These are phyloP conservation scores for Amylocystis lapponica DNA, from an alignment of 768 basidiomycete genomes.

Conservation along the genomic window DNA sequence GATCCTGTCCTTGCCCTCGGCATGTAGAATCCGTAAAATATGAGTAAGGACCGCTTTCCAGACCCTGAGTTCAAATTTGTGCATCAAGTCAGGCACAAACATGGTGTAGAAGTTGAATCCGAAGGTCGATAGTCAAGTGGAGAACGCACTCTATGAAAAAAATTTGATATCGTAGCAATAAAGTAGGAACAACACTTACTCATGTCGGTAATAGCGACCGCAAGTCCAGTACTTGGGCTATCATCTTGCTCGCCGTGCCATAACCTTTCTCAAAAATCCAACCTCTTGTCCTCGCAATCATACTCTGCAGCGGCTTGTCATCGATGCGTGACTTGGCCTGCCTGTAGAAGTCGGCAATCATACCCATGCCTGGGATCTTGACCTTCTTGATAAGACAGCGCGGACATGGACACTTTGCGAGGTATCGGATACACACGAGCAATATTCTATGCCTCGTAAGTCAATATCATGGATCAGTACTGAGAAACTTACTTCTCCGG, in stretches of 20 bases:
- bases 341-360: not conserved
- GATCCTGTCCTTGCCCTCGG: conserved; percentile 1
- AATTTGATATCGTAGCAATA: not conserved
- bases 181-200: conserved; percentile 8
- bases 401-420: conserved; percentile 36
- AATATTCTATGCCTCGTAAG: conserved; percentile 24
- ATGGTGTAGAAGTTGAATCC: conserved; percentile 24
- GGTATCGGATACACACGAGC: conserved; percentile 31
- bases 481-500: conserved; percentile 29
- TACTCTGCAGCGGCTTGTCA: not conserved
- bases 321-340: conserved; percentile 6
- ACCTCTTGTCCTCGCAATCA: conserved; percentile 8
- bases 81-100: conserved; percentile 25
- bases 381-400: conserved; percentile 28
- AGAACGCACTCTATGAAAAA: conserved; percentile 32
- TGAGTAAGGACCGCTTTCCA: conserved; percentile 27
- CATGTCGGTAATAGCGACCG: conserved; percentile 13
- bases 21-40: conserved; percentile 19
- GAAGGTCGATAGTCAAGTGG: conserved; percentile 4
- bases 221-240: conserved; percentile 9
- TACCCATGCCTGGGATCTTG: conserved; percentile 26
- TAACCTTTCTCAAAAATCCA: conserved; percentile 15
- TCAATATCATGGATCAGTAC: not conserved
- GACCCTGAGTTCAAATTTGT: conserved; percentile 30
- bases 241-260: conserved; percentile 3